Conservation (phyloP, 306 rosid genomes). For the Cucumis hystrix region DNA sequence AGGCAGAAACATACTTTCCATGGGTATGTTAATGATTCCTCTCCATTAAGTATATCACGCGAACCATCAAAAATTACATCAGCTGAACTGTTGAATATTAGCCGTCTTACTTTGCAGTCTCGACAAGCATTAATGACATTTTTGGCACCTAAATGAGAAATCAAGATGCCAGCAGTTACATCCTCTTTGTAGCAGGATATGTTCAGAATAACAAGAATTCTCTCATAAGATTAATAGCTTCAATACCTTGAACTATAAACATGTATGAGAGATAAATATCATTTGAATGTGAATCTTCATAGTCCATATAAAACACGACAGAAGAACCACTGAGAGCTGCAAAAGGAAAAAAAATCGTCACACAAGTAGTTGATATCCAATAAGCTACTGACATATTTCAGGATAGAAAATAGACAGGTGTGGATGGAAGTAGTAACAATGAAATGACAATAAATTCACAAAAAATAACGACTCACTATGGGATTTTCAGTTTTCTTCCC, state of each 20-base stretch:
- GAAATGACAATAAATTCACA: neutral
- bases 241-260: conserved; percentile 63
- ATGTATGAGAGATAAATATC: conserved; percentile 43
- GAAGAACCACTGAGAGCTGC: conserved; percentile 72
- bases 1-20: conserved; percentile 46
- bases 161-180: conserved; percentile 8
- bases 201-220: neutral
- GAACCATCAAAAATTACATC: conserved; percentile 65
- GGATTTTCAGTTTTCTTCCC: neutral
- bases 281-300: conserved; percentile 19
- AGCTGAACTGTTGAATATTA: conserved; percentile 72
- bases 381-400: neutral
- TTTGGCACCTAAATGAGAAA: conserved; percentile 57
- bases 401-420: neutral
- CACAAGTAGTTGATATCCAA: neutral
- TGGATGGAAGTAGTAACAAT: neutral
- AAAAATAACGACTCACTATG: neutral
- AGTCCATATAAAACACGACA: conserved; percentile 65
- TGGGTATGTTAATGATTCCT: conserved; percentile 45
- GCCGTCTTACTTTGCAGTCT: conserved; percentile 60
- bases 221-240: neutral
- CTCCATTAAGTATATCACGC: conserved; percentile 36
- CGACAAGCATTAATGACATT: conserved; percentile 71
- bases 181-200: neutral
- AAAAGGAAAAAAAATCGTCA: conserved; percentile 3